A percentile compares a stretch with the other conserved stretches of the same genome.
phyloP scores from a whole-genome alignment of 140 eudicot genomes.

The Bidens hawaiensis region DNA sequence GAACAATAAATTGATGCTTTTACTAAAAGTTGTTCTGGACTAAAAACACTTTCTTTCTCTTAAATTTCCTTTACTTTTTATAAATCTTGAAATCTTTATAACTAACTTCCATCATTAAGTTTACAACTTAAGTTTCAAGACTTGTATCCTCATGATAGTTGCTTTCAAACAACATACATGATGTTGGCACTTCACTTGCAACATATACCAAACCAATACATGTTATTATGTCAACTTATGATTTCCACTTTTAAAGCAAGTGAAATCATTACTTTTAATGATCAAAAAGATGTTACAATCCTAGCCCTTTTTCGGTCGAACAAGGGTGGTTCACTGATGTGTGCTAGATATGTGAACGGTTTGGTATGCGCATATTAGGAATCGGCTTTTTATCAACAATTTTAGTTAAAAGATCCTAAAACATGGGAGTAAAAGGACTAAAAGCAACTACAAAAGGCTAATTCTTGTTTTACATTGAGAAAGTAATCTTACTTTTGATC shows the following conservation, averaged over 20 bases:
- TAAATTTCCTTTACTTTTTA: background rate
- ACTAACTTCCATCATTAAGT: conserved; percentile 13
- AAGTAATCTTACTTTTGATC: conserved; percentile 26
- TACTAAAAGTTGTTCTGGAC: conserved; percentile 25
- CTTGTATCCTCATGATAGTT: conserved; percentile 23
- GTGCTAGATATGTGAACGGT: background rate
- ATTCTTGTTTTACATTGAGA: conserved; percentile 32
- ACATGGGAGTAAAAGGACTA: conserved; percentile 21
- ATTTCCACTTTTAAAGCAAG: no score
- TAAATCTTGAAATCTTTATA: background rate
- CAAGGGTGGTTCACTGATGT: background rate
- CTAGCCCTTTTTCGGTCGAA: background rate
- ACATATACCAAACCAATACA: no score
- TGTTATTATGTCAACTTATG: no score
- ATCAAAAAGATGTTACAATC: conserved; percentile 8
- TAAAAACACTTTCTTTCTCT: conserved; percentile 24
- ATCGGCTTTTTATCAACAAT: background rate
- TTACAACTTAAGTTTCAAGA: conserved; percentile 21
- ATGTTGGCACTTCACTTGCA: no score
- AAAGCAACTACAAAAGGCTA: conserved; percentile 26
- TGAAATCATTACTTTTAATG: conserved; percentile 5
- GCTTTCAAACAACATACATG: conserved; percentile 25
- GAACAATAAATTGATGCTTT: conserved; percentile 28
- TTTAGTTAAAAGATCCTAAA: conserved; percentile 21
- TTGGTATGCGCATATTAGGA: background rate